Base-by-base conservation (phyloP, 2,329 filamentous ascomycete genomes). In the Venturia aucupariae region DNA sequence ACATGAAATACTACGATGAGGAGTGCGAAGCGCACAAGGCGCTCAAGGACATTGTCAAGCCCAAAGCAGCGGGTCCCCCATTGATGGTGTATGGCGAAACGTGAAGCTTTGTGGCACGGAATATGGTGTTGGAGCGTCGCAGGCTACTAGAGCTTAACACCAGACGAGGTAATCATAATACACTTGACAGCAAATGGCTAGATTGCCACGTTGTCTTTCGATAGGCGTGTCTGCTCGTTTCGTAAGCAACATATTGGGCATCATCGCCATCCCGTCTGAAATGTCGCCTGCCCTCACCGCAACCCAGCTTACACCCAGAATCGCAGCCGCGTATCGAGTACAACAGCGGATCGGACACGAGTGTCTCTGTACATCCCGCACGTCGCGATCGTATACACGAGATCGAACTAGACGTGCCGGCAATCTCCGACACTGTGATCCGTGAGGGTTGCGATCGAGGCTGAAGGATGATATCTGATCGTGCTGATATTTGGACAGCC, bases 1-100 rank as follows among this genome's bases (percentile, higher is more conserved):
- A 90, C 72, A 85, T 90, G 83, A 79, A 83, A 68, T 90, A 83
- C 76, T 90, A 89, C 72, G 87, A 90, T 72, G 77, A 78, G 11
- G 78, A 81, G 60, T 85, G 83, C 68, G 78, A 77, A 68, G 83
- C 83, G 39, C 84, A 87, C 68, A 75, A 75, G 65, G 77, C 74
- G 32, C 73, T 86, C 67, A 82, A 81, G 71, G 71, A 67, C 2
- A 66, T 70, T 60, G 74, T 74, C n/a, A 71, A 70, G 64, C 69
- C 67, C 10, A 60, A 60, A 24, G 59, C 41, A 41, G 59, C 35
- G 1, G 59, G 59, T 27, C 38, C 38, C 11, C 59, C 59, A 5
- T 60, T 60, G 59, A 60, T 44, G 41, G 35, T 41, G 32, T 60
- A 60, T 44, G 59, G 38, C 15, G 59, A 60, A 27, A 22, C 59